Evolutionary conservation across 345 rosid species (phyloP), one percentile per base, ranked within the genome.

Genomic region (Eucalyptus guilfoylei): DNA sequence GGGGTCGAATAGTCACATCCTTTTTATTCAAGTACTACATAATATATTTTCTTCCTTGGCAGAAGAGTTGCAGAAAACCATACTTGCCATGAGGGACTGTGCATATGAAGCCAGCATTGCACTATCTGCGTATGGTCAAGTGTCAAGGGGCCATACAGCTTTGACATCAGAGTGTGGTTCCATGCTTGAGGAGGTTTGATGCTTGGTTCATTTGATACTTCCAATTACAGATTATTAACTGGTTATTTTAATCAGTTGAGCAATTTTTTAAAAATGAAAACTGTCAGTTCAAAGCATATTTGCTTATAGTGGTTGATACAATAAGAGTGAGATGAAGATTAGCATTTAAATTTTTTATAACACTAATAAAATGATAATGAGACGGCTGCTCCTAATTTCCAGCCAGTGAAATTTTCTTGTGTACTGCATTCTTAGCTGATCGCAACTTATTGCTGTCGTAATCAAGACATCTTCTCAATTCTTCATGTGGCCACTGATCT

Each of bases 111-210:
- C 92, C 85, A 95, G 96, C 91, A 92, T 94, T 91, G 95, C 97
- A 26, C 91, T 95, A 55, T 94, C 98, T 92, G 90, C 97, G 88
- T 97, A 94, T 94, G 90, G 93, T 92, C 96, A 92, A 88, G 93
- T 96, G 88, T 95, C 97, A 49, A 96, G 95, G 92, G 93, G 95
- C 88, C 96, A 95, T 91, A 95, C 99, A 90, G 98, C 98, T 91
- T 95, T 97, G 93, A 97, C 99, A 91, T 93, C 98, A 62, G 99
- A 97, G 92, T 93, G 98, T 91, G 98, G 98, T 90, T 95, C 97
- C 90, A 96, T 97, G 99, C 98, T 97, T 86, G 97, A 97, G 91
- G 99, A 97, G 98, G 99, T 86, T 86, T 49, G 28, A 86, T 50
- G 87, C 87, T 45, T 48, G 28, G 58, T 40, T 86, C 44, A 86